Evolutionary conservation across 2,329 filamentous ascomycete genomes (phyloP).

Genomic region (Metarhizium anisopliae): DNA sequence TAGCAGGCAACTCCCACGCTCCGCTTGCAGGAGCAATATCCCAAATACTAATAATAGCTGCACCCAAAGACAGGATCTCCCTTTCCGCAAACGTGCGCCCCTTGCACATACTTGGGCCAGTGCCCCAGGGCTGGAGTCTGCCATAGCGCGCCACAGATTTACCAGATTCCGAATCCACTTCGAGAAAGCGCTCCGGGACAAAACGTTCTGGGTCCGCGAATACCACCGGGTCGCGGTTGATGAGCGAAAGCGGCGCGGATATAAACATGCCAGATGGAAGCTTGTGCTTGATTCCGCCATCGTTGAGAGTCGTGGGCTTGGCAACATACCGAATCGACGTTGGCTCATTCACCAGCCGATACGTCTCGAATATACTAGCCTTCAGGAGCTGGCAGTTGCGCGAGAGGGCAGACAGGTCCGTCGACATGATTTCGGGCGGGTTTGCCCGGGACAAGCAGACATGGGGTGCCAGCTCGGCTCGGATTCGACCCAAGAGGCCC

Average conservation of each 20-base stretch:
- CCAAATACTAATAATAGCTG: not conserved
- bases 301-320: slow-evolving; percentile 8
- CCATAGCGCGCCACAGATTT: slow-evolving; percentile 11
- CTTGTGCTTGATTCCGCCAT: no score
- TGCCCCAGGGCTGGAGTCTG: slow-evolving; percentile 14
- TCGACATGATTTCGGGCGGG: slow-evolving; percentile 5
- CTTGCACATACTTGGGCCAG: slow-evolving; percentile 14
- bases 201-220: no score
- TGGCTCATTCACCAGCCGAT: slow-evolving; percentile 11
- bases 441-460: no score
- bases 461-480: no score
- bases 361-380: slow-evolving; percentile 14
- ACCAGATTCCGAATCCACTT: no score
- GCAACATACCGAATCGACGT: slow-evolving; percentile 12
- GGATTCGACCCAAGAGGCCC: no score
- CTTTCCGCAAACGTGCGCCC: slow-evolving; percentile 17
- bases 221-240: no score
- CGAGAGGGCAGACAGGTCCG: not conserved
- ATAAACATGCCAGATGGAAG: no score
- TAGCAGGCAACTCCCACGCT: no score
- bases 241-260: no score
- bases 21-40: not conserved
- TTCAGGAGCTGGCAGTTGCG: slow-evolving; percentile 13
- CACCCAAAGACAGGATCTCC: slow-evolving; percentile 9
- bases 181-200: no score